Evolutionary conservation across 345 rosid genomes (phyloP).

Genomic region (Eucalyptus cloeziana): DNA sequence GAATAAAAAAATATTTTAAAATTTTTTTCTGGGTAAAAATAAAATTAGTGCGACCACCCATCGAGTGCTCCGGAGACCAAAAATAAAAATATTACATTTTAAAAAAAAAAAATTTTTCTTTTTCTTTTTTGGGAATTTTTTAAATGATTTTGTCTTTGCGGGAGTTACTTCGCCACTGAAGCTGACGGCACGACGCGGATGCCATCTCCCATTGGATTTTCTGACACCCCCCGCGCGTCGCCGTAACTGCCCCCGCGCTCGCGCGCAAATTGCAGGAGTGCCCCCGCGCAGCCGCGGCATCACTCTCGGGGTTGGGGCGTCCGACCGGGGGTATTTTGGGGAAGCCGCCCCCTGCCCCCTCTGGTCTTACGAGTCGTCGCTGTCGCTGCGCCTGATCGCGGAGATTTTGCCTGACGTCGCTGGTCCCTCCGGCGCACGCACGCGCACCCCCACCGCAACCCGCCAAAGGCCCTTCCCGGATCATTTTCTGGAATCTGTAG

Average conservation of each 20-base stretch:
- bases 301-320: background rate
- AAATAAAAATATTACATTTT: background rate
- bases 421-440: slow-evolving; percentile 26
- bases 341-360: background rate
- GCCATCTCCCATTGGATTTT: slow-evolving; percentile 72
- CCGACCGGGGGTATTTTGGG: slow-evolving; percentile 13
- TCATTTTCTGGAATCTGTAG: background rate
- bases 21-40: background rate
- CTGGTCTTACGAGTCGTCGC: background rate
- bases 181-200: slow-evolving; percentile 47
- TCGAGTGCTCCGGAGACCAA: background rate
- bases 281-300: background rate
- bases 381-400: slow-evolving; percentile 12
- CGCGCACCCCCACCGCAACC: slow-evolving; percentile 3
- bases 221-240: slow-evolving; percentile 39
- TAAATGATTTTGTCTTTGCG: background rate
- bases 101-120: background rate
- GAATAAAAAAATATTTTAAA: background rate
- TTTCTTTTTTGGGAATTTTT: background rate
- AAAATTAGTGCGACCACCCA: background rate
- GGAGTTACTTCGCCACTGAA: slow-evolving; percentile 10
- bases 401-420: slow-evolving; percentile 9
- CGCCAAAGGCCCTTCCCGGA: slow-evolving; percentile 11
- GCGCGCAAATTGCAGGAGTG: slow-evolving; percentile 18
- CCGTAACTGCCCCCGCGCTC: background rate